Conservation (phyloP, 2,329 filamentous ascomycete species). For the Ceratocystis cubensis region DNA sequence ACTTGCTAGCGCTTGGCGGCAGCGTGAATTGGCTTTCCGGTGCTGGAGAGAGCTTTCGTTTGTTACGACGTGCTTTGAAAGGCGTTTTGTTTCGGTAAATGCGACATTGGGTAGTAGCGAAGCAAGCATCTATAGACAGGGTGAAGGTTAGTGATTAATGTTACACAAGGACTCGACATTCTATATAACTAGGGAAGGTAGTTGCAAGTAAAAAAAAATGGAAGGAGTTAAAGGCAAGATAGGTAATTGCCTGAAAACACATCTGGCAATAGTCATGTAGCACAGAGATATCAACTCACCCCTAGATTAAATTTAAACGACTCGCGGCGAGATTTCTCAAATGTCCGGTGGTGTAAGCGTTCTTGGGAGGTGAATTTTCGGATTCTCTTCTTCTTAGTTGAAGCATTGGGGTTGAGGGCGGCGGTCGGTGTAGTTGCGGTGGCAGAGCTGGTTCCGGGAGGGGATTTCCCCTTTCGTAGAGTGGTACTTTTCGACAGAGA, state of each 20-base stretch:
- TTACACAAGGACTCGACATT: slow-evolving; percentile 11
- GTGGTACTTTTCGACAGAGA: not conserved
- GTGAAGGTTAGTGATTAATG: not conserved
- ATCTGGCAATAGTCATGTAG: not conserved
- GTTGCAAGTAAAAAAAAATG: not conserved
- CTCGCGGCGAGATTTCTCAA: slow-evolving; percentile 33
- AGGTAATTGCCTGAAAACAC: not conserved
- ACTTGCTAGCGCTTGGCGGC: slow-evolving; percentile 21
- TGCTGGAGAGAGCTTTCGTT: slow-evolving; percentile 25
- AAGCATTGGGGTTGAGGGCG: not conserved
- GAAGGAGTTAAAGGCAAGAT: not conserved
- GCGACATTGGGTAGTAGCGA: slow-evolving; percentile 28
- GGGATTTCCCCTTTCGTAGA: not conserved
- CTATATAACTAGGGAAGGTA: not conserved
- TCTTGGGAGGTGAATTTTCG: slow-evolving; percentile 33
- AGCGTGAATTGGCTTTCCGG: slow-evolving; percentile 24
- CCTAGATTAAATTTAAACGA: slow-evolving; percentile 31
- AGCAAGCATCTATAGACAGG: slow-evolving; percentile 27
- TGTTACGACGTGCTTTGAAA: slow-evolving; percentile 32
- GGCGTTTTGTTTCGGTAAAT: slow-evolving; percentile 28
- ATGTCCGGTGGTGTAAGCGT: slow-evolving; percentile 31
- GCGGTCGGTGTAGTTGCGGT: no score
- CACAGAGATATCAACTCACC: slow-evolving; percentile 24
- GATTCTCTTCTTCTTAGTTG: slow-evolving; percentile 27
- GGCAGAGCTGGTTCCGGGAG: not conserved